Percentiles rank a stretch among this genome's conserved stretches.
Evolutionary conservation across 495 filamentous ascomycete species (phyloP).

Genomic region (Aspergillus campestris): DNA sequence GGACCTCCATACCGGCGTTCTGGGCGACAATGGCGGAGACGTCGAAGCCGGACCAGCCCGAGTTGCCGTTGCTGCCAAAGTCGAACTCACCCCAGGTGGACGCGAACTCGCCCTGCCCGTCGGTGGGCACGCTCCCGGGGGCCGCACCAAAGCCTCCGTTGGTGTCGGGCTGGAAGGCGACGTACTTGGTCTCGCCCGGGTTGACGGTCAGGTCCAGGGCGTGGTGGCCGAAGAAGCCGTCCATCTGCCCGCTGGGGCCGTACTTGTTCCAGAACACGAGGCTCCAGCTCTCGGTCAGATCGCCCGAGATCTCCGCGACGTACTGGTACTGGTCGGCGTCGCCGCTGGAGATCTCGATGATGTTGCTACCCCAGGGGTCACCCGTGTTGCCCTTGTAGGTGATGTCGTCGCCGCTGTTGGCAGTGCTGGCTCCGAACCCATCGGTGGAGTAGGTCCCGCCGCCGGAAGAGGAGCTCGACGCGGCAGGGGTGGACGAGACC

Average conservation of each 20-base stretch:
- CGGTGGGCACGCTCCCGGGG: conserved; percentile 25
- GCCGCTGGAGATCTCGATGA: conserved; percentile 31
- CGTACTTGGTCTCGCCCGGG: conserved; percentile 32
- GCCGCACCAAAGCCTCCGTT: conserved; percentile 33
- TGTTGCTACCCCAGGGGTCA: conserved; percentile 45
- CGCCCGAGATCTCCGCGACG: conserved; percentile 38
- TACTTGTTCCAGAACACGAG: conserved; percentile 48
- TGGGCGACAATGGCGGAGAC: conserved; percentile 33
- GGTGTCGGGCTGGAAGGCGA: conserved; percentile 40
- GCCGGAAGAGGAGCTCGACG: conserved; percentile 2
- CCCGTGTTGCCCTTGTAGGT: conserved; percentile 42
- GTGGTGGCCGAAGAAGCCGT: conserved; percentile 33
- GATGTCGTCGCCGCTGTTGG: conserved; percentile 17
- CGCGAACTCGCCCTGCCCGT: conserved; percentile 25
- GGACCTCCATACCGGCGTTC: conserved; percentile 21
- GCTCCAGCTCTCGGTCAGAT: conserved; percentile 27
- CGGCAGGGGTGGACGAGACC: conserved; percentile 1
- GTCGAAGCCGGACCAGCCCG: conserved; percentile 34
- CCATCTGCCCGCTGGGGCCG: conserved; percentile 27
- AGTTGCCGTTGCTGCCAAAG: conserved; percentile 26
- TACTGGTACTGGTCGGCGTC: conserved; percentile 35
- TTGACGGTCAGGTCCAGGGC: conserved; percentile 34
- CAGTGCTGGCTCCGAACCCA: conserved; percentile 26
- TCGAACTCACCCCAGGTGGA: conserved; percentile 40
- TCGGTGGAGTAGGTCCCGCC: conserved; percentile 16